Evolutionary conservation across 2,329 filamentous ascomycete genomes (phyloP), one percentile per base, ranked within the genome.

Genomic region (Venturia carpophila): DNA sequence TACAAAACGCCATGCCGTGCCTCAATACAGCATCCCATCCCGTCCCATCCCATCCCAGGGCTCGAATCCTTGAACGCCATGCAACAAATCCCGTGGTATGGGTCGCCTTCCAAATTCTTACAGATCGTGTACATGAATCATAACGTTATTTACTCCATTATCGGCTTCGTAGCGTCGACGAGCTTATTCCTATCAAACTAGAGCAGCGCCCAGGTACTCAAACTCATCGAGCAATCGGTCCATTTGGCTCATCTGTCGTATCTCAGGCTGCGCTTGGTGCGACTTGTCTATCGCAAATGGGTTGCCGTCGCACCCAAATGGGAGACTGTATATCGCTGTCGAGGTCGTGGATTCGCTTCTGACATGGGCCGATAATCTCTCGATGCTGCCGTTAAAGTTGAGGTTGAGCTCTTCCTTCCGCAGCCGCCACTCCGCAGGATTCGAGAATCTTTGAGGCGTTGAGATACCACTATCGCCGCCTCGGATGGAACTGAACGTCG

Each of bases 171-270:
- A 7, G 3, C 13, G 30, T 52, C 11, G 21, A 27, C 2, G n/a
- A n/a, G n/a, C 13, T 24, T 24, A 27, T 11, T 27, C 4, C 5
- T 7, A 56, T 65, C 42, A 66, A 24, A 66, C 15, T 15, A 67
- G 47, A 34, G 64, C 55, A 34, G 55, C 65, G 27, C 79, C 78
- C 49, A 83, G 71, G 69, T 83, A 83, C 64, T 79, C 79, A 71
- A 83, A 72, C 67, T 83, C 80, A 67, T 79, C 77, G 69, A 83
- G 75, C 66, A 83, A 71, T 68, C 80, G 77, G 67, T 79, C 76
- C 73, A 83, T 78, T 21, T 75, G 75, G 43, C 70, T 74, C 60
- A 70, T 67, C 34, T 68, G n/a, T 56, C 66, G 52, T 42, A 66
- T 62, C 47, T 67, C 65, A 55, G 65, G 42, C 68, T 64, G 68